phyloP scores from a whole-genome alignment of 208 protist genomes.

The Trichomonas vaginalis region DNA sequence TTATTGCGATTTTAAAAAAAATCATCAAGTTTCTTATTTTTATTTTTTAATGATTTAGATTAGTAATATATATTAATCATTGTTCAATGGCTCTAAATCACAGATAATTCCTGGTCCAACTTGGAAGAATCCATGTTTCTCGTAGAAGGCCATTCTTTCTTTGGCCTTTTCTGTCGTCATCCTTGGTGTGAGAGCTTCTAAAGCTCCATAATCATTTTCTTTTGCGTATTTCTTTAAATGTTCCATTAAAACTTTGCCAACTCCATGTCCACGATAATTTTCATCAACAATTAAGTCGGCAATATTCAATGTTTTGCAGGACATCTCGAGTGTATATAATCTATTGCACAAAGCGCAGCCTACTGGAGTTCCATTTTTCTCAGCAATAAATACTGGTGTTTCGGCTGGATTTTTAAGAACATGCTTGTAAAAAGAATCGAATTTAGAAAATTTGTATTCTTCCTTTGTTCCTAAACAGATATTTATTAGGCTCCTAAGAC shows the following conservation, averaged over 20 bases:
- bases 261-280: not conserved
- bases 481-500: not conserved
- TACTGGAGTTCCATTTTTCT: not conserved
- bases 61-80: too few species aligned
- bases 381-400: not conserved
- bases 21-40: too few species aligned
- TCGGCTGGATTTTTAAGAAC: not conserved
- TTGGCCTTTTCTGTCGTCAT: not conserved
- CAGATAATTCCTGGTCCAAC: not conserved
- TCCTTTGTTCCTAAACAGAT: not conserved
- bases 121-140: not conserved
- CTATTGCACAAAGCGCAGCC: not conserved
- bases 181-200: not conserved
- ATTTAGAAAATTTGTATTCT: not conserved
- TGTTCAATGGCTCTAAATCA: not conserved
- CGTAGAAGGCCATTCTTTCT: not conserved
- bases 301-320: not conserved
- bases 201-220: not conserved
- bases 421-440: not conserved
- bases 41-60: too few species aligned
- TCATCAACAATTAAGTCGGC: not conserved
- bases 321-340: not conserved
- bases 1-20: too few species aligned
- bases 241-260: not conserved
- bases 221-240: not conserved